A percentile compares a stretch with the other conserved stretches of the same genome.
Evolutionary conservation across 495 filamentous ascomycete species (phyloP).

Genomic region (Xylaria flabelliformis): DNA sequence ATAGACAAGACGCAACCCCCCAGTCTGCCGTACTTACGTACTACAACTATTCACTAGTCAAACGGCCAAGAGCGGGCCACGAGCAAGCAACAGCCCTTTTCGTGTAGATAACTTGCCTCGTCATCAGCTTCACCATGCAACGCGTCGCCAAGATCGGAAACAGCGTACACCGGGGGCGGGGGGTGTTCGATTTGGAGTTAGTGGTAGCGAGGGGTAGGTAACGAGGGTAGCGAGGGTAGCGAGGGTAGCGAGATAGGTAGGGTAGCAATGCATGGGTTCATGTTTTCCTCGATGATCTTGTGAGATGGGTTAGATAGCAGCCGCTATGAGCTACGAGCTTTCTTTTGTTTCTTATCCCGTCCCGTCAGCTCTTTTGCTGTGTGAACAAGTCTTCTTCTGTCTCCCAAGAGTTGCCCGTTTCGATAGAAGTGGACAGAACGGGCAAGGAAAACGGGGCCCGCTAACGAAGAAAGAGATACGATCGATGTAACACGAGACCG

Average conservation of each 20-base stretch:
- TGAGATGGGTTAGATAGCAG: neutral
- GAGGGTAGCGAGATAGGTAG: neutral
- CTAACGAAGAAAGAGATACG: conserved; percentile 12
- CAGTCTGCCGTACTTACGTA: neutral
- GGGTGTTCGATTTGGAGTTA: conserved; percentile 4
- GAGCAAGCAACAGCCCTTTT: conserved; percentile 11
- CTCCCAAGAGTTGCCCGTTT: conserved; percentile 19
- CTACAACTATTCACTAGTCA: neutral
- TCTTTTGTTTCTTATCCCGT: conserved; percentile 8
- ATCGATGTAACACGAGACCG: conserved; percentile 22
- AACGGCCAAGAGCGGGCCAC: neutral
- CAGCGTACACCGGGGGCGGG: conserved; percentile 15
- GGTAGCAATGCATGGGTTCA: conserved; percentile 25
- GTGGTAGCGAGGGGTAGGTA: neutral
- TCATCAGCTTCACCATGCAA: conserved; percentile 24
- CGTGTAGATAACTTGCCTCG: conserved; percentile 21
- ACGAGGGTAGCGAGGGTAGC: neutral
- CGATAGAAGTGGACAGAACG: conserved; percentile 10
- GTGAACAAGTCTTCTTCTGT: conserved; percentile 8
- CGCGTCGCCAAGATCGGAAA: conserved; percentile 27
- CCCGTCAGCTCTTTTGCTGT: conserved; percentile 5
- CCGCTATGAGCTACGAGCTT: neutral
- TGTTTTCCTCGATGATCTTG: conserved; percentile 7
- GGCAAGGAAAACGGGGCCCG: neutral
- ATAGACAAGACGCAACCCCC: neutral